A percentile compares a stretch with the other conserved stretches of the same genome.
These are phyloP conservation scores for Xylariaceae sp. DNA, from an alignment of 2,329 filamentous ascomycete genomes.

Conservation along the genomic window DNA sequence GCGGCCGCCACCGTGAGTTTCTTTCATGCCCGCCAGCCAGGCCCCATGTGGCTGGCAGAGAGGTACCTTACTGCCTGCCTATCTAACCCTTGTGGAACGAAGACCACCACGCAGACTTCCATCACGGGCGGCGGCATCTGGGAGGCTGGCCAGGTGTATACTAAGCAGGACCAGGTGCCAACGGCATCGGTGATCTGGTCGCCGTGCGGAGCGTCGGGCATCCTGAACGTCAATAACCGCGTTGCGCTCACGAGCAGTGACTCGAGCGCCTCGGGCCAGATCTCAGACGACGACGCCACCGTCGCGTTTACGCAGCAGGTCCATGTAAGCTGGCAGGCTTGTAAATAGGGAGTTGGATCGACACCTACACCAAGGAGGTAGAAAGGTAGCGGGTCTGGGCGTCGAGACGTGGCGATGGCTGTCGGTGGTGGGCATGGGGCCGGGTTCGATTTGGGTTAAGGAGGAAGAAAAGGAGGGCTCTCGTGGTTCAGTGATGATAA, in stretches of 20 bases:
- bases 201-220: slow-evolving; percentile 48
- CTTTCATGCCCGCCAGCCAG: background rate
- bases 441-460: too few relatives aligned
- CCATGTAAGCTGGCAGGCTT: slow-evolving; percentile 45
- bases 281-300: slow-evolving; percentile 50
- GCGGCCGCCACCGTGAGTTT: slow-evolving; percentile 42
- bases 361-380: too few relatives aligned
- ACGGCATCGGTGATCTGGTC: slow-evolving; percentile 49
- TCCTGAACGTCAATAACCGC: slow-evolving; percentile 53
- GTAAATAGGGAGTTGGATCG: slow-evolving; percentile 21
- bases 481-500: too few relatives aligned
- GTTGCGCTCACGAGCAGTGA: slow-evolving; percentile 45
- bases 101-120: slow-evolving; percentile 47
- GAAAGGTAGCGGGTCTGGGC: too few relatives aligned
- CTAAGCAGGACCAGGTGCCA: slow-evolving; percentile 48
- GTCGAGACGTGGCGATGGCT: background rate
- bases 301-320: slow-evolving; percentile 49
- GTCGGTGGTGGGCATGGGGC: background rate
- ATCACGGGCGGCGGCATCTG: slow-evolving; percentile 47
- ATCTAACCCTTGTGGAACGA: background rate
- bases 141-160: slow-evolving; percentile 49
- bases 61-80: too few relatives aligned
- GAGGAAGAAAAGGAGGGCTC: too few relatives aligned
- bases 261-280: slow-evolving; percentile 41
- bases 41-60: too few relatives aligned